A percentile compares a stretch with the other conserved stretches of the same genome.
Evolutionary conservation across 2,329 filamentous ascomycete genomes (phyloP).

Genomic region (Stagonosporopsis vannaccii): DNA sequence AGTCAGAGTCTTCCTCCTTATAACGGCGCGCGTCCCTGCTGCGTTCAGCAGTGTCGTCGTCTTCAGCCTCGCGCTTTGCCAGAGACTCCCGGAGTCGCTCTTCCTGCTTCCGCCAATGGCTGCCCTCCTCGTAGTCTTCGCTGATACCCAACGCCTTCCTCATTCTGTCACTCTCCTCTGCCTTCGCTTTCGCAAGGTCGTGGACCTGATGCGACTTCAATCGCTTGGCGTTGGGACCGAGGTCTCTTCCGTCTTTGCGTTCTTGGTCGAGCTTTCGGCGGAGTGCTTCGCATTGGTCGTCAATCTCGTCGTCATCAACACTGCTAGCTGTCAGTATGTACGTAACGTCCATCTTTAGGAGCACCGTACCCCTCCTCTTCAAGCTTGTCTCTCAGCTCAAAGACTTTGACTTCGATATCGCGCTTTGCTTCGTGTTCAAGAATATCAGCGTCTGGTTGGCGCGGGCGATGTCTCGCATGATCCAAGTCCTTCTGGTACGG

Average conservation of each 20-base stretch:
- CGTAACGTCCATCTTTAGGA: not conserved
- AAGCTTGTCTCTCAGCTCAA: slow-evolving; percentile 87
- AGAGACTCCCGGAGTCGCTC: slow-evolving; percentile 64
- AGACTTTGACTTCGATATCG: slow-evolving; percentile 90
- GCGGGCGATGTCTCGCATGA: slow-evolving; percentile 74
- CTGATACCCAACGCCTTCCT: slow-evolving; percentile 86
- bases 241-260: slow-evolving; percentile 48
- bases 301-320: slow-evolving; percentile 89
- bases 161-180: slow-evolving; percentile 90
- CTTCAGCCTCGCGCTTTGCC: slow-evolving; percentile 50
- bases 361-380: slow-evolving; percentile 80
- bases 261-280: slow-evolving; percentile 66
- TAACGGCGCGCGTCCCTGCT: slow-evolving; percentile 36
- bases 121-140: slow-evolving; percentile 83
- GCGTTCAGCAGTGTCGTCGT: slow-evolving; percentile 36
- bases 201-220: slow-evolving; percentile 95
- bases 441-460: slow-evolving; percentile 89
- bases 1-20: slow-evolving; percentile 40
- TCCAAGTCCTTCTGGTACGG: slow-evolving; percentile 79
- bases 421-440: slow-evolving; percentile 93
- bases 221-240: slow-evolving; percentile 56
- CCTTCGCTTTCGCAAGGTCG: slow-evolving; percentile 94
- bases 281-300: slow-evolving; percentile 72
- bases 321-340: slow-evolving; percentile 52
- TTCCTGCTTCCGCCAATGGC: slow-evolving; percentile 85